These are phyloP conservation scores for Tulasnella sp. DNA, from an alignment of 768 basidiomycete species.

Conservation along the genomic window DNA sequence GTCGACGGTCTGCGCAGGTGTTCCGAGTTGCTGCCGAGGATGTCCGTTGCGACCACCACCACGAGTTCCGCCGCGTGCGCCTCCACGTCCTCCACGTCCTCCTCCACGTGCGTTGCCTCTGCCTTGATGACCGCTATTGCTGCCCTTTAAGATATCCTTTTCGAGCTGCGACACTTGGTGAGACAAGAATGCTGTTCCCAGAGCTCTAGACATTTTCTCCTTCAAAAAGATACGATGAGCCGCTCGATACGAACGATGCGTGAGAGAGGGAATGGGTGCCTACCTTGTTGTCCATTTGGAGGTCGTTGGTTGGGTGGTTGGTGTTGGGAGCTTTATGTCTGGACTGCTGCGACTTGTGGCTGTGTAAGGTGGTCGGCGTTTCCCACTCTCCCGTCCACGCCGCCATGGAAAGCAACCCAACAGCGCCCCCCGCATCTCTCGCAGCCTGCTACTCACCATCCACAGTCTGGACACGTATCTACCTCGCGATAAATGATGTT, in stretches of 20 bases:
- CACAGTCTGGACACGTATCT: neutral
- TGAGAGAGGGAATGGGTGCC: neutral
- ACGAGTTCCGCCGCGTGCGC: constrained; percentile 23
- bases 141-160: constrained; percentile 50
- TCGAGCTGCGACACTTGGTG: constrained; percentile 88
- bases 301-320: neutral
- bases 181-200: constrained; percentile 80
- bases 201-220: constrained; percentile 66
- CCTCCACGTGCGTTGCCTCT: constrained; percentile 48
- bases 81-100: constrained; percentile 28
- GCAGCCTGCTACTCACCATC: neutral
- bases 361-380: neutral
- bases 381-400: neutral
- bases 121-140: constrained; percentile 32
- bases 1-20: neutral
- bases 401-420: neutral
- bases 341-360: constrained; percentile 17
- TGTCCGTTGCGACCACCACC: constrained; percentile 21
- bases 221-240: constrained; percentile 9
- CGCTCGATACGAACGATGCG: neutral
- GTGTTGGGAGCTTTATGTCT: constrained; percentile 10
- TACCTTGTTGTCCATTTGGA: constrained; percentile 17
- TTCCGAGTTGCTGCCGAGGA: constrained; percentile 13
- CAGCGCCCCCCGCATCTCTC: neutral
- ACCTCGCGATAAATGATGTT: too few species aligned